Evolutionary conservation across 1,284 basidiomycete genomes (phyloP), one percentile per base, ranked within the genome.

Genomic region (Porogramme epimiltina): DNA sequence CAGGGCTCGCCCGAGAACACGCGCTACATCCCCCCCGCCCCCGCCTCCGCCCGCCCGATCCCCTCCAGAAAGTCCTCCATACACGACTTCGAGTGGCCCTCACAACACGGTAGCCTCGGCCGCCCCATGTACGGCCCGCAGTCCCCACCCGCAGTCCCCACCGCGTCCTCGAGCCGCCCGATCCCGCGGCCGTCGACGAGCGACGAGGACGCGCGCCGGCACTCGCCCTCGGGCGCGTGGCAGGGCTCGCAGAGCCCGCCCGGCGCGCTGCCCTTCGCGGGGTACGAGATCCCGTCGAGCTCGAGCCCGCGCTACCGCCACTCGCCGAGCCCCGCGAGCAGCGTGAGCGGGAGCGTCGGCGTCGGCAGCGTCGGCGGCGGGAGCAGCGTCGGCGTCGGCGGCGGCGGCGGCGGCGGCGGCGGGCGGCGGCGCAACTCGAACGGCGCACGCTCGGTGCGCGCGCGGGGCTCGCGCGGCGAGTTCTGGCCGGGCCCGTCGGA

Each of bases 401-500:
- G 28, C 28, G 15, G 9, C 16, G 9, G 9, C 34, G 34, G 34
- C 34, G 16, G 34, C 34, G 8, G 8, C 5, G 34, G 13, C 16
- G 10, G 13, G 34, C 34, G 34, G 9, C 62, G 65, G 10, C 62
- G 64, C 16, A 61, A 62, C 39, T 66, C 68, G 24, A 52, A 52
- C 16, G 64, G 65, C 20, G 58, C 59, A 16, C 58, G 55, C 13
- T 66, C 66, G 5, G 50, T 66, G 15, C 62, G 64, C 19, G 68
- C 68, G 31, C 63, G 58, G 20, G 59, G 62, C 8, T 63, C 62
- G 1, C 55, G 57, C 10, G 63, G 53, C 20, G 62, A 65, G 28
- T 56, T 61, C 47, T 58, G 56, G 42, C 8, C 8, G 9, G 52
- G 40, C 10, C 56, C 55, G 1, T 40, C 49, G 6, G 58, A 59